Base-by-base conservation (phyloP, 441 rosid species). In the Aquilaria agallochum region DNA sequence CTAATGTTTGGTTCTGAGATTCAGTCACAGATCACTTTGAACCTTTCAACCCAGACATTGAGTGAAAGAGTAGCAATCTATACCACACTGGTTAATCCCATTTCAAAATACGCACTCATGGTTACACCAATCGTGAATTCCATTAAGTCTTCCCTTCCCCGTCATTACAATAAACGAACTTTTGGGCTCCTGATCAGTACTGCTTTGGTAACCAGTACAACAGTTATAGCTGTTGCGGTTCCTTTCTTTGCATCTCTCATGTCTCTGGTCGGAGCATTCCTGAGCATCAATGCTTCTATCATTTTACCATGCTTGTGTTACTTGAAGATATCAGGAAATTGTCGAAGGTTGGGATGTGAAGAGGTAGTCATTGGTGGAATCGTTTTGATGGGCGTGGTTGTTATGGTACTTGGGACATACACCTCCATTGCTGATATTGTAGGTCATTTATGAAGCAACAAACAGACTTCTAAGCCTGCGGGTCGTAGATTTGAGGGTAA, bases 251-350 rank as follows among this genome's bases (percentile, higher is more conserved):
- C 85, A 53, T 76, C 80, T 12, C 84, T 94, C 44, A 94, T 90
- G 98, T 85, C 89, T 2, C 68, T 94, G 65, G 96, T 94, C 0
- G 97, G 98, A 64, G 96, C 98, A 11, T 84, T 89, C 63, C 73
- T 94, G 69, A 87, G 98, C 31, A 65, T 78, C 27, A 70, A 84
- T 2, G 90, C 95, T 0, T 89, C 96, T 0, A 75, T 87, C 32
- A 69, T 89, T 66, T 67, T 94, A 31, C 96, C 97, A 0, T 90
- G 92, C 66, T 42, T 74, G 48, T 94, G 97, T 70, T 90, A 90
- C 81, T 42, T 87, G 76, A 94, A 88, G 86, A 84, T 94, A 40
- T 78, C 95, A 0, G 89, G 92, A 9, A 65, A n/a, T 36, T 78
- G 80, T 60, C 49, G 46, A 72, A 81, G 70, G 55, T 57, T 84